These are phyloP conservation scores for Teratosphaeria pseudoeucalypti DNA, from an alignment of 2,329 filamentous ascomycete genomes.

Conservation along the genomic window DNA sequence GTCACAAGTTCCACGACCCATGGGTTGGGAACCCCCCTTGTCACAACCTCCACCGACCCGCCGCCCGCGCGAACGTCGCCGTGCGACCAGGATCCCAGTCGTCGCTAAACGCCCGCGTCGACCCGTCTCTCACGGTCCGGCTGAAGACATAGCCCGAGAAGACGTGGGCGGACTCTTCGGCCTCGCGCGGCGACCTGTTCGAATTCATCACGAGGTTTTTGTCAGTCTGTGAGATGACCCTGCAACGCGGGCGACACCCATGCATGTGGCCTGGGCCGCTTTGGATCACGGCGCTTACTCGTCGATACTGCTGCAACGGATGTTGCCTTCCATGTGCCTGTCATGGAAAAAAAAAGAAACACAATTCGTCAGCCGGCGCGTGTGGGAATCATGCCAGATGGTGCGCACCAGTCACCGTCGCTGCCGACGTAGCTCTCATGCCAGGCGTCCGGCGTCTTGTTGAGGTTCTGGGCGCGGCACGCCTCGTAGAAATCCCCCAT, in stretches of 20 bases:
- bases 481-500: constrained; percentile 9
- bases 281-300: constrained; percentile 13
- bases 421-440: constrained; percentile 21
- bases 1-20: neutral
- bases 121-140: constrained; percentile 8
- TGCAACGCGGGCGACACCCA: neutral
- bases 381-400: too few relatives aligned
- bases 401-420: constrained; percentile 22
- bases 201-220: neutral
- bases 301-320: constrained; percentile 16
- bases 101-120: constrained; percentile 10
- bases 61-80: constrained; percentile 4
- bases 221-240: neutral
- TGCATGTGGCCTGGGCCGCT: neutral
- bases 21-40: neutral
- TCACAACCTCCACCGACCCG: neutral
- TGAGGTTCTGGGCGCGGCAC: neutral
- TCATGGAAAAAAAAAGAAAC: neutral
- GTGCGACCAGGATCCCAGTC: constrained; percentile 12
- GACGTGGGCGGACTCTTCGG: constrained; percentile 4
- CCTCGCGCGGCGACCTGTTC: constrained; percentile 1
- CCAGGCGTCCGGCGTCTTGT: constrained; percentile 12
- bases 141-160: constrained; percentile 10
- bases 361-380: neutral
- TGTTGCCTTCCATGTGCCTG: constrained; percentile 25